Evolutionary conservation across 2,329 filamentous ascomycete species (phyloP).

Genomic region (Leptodontidium sp.): DNA sequence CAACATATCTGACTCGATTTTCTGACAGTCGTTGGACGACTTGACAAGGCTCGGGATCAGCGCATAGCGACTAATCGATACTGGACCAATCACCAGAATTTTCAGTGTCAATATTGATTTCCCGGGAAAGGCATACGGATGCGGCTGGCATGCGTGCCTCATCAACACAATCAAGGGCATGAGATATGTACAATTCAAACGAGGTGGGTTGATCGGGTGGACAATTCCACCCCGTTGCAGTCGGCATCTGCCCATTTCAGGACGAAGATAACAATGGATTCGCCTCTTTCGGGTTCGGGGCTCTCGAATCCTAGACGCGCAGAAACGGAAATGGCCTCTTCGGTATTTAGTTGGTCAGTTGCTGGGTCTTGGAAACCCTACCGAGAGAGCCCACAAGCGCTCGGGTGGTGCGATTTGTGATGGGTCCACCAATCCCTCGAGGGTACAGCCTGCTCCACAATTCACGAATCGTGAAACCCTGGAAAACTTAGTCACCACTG

Average conservation of each 20-base stretch:
- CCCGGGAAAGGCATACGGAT: background rate
- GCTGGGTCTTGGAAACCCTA: slow-evolving; percentile 2
- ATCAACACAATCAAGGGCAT: background rate
- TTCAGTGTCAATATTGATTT: background rate
- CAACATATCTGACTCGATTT: no score
- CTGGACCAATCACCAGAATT: background rate
- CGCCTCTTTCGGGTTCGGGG: background rate
- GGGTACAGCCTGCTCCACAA: background rate
- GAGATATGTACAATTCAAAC: background rate
- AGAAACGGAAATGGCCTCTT: slow-evolving; percentile 10
- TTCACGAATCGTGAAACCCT: background rate
- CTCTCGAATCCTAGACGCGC: slow-evolving; percentile 2
- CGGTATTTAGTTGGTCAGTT: slow-evolving; percentile 5
- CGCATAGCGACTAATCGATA: no score
- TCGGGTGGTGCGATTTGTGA: slow-evolving; percentile 15
- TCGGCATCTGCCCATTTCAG: slow-evolving; percentile 9
- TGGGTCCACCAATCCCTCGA: slow-evolving; percentile 8
- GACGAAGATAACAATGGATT: slow-evolving; percentile 15
- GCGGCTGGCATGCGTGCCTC: background rate
- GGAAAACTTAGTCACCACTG: background rate
- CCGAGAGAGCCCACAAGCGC: slow-evolving; percentile 15
- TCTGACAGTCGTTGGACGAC: no score
- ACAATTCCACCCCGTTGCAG: background rate
- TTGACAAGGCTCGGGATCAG: no score
- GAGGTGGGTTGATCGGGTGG: background rate